Base-by-base conservation (phyloP, 257 asterid genomes). In the Thymus mandschuricus region DNA sequence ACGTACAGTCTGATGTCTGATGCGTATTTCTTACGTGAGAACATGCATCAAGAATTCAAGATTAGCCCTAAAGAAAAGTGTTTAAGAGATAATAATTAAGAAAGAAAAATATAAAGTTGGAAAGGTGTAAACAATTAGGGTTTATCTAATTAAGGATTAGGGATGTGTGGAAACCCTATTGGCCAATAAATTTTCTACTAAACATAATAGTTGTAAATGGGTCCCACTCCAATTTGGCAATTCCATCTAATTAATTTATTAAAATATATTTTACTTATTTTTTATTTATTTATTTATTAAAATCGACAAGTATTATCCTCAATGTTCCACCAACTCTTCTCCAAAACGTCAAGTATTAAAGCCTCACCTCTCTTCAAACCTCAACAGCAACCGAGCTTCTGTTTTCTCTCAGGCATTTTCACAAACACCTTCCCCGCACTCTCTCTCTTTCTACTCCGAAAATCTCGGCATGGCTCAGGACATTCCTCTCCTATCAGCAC, bases 301-400 rank as follows among this genome's bases (percentile, higher is more conserved):
- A 52, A 44, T 64, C 3, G 8, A 3, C 12, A 28, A 64, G 52
- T 69, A 60, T 72, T 84, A 84, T 86, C 87, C 82, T 76, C 34
- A 60, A 66, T 69, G 67, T 21, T 21, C 71, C 28, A 70, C 69
- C 76, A 60, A 66, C 73, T 59, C 41, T 40, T 30, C 35, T 6
- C 72, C 67, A 66, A 41, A 52, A 43, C 12, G 54, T 62, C 61
- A 49, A 50, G 55, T 81, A 70, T 82, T 77, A 71, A 72, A 56
- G 35, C 33, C 78, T 30, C 64, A 9, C 52, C 54, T 8, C 40
- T 58, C n/a, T 48, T 70, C 57, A 66, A 76, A 74, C 64, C 64
- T 80, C 64, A 69, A 68, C 1, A 11, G 9, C 49, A 44, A 48
- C 6, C n/a, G 21, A 15, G 72, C 56, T 64, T 49, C 3, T 49